Evolutionary conservation across 2,329 filamentous ascomycete species (phyloP).

Genomic region (Fusarium proliferatum): DNA sequence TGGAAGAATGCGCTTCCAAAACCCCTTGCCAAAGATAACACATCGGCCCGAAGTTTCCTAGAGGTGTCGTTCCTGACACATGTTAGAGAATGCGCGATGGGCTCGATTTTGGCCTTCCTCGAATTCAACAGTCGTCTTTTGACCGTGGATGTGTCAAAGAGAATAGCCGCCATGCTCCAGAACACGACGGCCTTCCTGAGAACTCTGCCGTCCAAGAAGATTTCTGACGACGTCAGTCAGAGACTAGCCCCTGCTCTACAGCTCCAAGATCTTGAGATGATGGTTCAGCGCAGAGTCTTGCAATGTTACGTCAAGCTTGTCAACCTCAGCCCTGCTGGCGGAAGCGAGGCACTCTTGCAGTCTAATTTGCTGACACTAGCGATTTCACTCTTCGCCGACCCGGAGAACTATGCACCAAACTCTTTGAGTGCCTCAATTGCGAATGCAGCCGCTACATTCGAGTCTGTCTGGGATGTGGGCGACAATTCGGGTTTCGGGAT

Average conservation of each 20-base stretch:
- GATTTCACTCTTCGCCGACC: slow-evolving; percentile 91
- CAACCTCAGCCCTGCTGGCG: slow-evolving; percentile 85
- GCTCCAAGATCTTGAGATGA: slow-evolving; percentile 88
- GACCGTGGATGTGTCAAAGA: slow-evolving; percentile 92
- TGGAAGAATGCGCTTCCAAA: slow-evolving; percentile 99
- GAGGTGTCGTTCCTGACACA: slow-evolving; percentile 95
- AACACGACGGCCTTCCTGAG: slow-evolving; percentile 93
- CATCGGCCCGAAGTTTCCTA: slow-evolving; percentile 81
- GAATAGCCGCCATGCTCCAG: slow-evolving; percentile 93
- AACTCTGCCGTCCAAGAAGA: slow-evolving; percentile 84
- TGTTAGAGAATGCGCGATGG: slow-evolving; percentile 92
- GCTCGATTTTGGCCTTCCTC: slow-evolving; percentile 90
- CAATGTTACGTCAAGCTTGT: slow-evolving; percentile 96
- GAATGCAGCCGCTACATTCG: slow-evolving; percentile 87
- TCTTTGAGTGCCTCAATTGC: slow-evolving; percentile 92
- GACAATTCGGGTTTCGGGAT: slow-evolving; percentile 97
- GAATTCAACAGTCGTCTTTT: slow-evolving; percentile 92
- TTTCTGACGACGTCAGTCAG: slow-evolving; percentile 86
- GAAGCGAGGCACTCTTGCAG: slow-evolving; percentile 86
- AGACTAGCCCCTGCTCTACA: slow-evolving; percentile 87
- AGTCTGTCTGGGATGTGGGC: slow-evolving; percentile 92
- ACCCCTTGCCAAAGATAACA: slow-evolving; percentile 92
- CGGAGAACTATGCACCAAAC: slow-evolving; percentile 85
- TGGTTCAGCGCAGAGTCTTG: slow-evolving; percentile 91
- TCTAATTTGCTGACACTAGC: slow-evolving; percentile 91